Evolutionary conservation across 176 grass and related monocot species (phyloP), one percentile per base, ranked within the genome.

Genomic region (Triticum turgidum): DNA sequence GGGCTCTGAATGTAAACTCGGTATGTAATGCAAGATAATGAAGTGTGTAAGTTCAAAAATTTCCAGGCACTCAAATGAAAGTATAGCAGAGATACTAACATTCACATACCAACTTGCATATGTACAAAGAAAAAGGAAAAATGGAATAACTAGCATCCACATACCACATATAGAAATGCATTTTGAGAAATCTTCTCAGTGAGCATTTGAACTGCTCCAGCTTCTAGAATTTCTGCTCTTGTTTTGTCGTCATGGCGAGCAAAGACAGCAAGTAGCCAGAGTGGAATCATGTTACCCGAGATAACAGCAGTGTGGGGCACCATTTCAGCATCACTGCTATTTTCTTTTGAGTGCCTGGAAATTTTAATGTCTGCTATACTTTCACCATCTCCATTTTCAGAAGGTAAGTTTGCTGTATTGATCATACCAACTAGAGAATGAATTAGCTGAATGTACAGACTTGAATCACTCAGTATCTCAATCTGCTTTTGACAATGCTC

Each of bases 231-330:
- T 88, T 94, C 92, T 71, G 87, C 81, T 74, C 91, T 91, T 81
- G 85, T 82, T 82, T 84, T 90, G 39, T 83, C 85, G 86, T 97
- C 94, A 90, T 91, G 89, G 47, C 78, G 81, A 88, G 94, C 84
- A 93, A 99, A 93, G 37, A 94, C 84, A 84, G 97, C 78, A 78
- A 99, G 97, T 24, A 99, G 80, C 97, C 97, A 99, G 41, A 94
- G 84, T 17, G 92, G 89, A 90, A 99, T 89, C 97, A 97, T 99
- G 86, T 94, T 99, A 72, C 97, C 89, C 17, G 86, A 97, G 13
- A 99, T 97, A 42, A 94, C 85, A 79, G 92, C 83, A 73, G 94
- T 99, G 71, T 80, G 78, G 61, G 82, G 85, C 9, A 91, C 85
- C 63, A 78, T 63, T 88, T 94, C 92, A 70, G 74, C 87, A 71